phyloP scores from a whole-genome alignment of 345 rosid genomes.

The Gossypium australe region DNA sequence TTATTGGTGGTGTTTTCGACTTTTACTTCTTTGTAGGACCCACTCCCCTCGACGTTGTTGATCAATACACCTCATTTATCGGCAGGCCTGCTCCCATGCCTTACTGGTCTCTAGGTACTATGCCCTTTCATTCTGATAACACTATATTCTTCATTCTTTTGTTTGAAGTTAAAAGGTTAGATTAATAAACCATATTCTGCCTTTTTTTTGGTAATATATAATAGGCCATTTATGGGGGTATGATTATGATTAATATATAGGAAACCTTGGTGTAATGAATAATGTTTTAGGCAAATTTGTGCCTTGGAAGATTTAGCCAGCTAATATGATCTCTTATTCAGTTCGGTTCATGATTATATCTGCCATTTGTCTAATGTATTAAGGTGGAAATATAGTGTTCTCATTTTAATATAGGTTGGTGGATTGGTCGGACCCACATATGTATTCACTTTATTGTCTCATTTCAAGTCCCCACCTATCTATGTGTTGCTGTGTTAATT shows the following conservation, averaged over 20 bases:
- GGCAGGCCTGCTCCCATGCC: conserved; percentile 99
- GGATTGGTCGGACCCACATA: neutral
- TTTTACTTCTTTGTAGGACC: conserved; percentile 86
- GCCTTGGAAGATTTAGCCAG: neutral
- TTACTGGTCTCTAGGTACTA: conserved; percentile 79
- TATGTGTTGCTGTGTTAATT: neutral
- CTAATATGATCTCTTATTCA: neutral
- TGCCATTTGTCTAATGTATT: neutral
- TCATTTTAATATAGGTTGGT: conserved; percentile 5
- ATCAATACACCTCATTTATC: conserved; percentile 74
- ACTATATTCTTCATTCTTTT: conserved; percentile 4
- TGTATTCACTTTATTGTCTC: neutral
- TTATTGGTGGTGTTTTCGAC: conserved; percentile 91
- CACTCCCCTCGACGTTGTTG: conserved; percentile 65
- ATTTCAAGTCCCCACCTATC: neutral
- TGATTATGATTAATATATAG: too few relatives aligned
- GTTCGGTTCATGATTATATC: neutral
- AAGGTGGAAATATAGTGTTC: neutral
- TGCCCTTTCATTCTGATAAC: too few relatives aligned
- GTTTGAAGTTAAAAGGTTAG: neutral
- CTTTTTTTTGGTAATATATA: too few relatives aligned
- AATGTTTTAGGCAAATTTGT: too few relatives aligned
- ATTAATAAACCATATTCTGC: too few relatives aligned
- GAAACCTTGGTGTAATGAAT: too few relatives aligned
- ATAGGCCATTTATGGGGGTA: too few relatives aligned